These are phyloP conservation scores for Neospermospora avenae DNA, from an alignment of 2,329 filamentous ascomycete genomes.

Conservation along the genomic window DNA sequence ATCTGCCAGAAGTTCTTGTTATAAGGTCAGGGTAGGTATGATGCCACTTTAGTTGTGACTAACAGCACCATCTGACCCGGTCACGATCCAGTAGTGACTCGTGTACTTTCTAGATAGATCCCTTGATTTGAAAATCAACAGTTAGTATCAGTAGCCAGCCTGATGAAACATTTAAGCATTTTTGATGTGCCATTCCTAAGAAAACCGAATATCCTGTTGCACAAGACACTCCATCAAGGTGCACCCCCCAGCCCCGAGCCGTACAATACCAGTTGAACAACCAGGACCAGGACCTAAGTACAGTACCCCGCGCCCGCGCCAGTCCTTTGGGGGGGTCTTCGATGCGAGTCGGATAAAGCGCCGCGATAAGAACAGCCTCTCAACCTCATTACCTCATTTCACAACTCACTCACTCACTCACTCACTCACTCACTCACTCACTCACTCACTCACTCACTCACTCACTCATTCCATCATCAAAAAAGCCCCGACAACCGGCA, in stretches of 20 bases:
- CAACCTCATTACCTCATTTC: background rate
- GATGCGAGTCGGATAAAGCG: conserved; percentile 2
- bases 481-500: background rate
- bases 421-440: background rate
- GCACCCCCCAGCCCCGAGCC: too few relatives aligned
- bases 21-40: too few relatives aligned
- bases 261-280: background rate
- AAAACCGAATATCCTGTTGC: too few relatives aligned
- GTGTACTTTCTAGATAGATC: background rate
- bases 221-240: too few relatives aligned
- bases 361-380: background rate
- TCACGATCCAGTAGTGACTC: background rate
- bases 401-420: background rate
- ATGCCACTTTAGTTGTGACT: background rate
- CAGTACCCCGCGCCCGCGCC: background rate
- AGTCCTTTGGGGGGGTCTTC: background rate
- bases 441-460: background rate
- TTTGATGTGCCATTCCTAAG: too few relatives aligned
- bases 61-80: background rate
- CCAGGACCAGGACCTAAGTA: background rate
- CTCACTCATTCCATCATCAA: too few relatives aligned
- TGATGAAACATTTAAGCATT: too few relatives aligned
- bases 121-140: background rate
- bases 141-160: too few relatives aligned
- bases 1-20: too few relatives aligned